These are phyloP conservation scores for Coniochaeta prunicola DNA, from an alignment of 2,329 filamentous ascomycete species.

Conservation along the genomic window DNA sequence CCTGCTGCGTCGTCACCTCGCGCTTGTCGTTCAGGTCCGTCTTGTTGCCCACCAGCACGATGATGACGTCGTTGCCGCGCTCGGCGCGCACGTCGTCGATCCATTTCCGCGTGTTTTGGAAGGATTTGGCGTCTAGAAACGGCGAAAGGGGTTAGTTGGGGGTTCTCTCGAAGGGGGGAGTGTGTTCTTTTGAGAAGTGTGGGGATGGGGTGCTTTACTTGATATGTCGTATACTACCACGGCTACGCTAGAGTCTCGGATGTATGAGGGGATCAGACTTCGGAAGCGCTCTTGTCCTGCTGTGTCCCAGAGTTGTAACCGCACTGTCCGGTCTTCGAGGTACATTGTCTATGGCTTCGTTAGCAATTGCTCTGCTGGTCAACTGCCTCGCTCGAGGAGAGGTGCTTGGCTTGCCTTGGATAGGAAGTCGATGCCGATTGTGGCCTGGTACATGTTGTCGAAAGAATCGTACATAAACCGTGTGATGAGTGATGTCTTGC, in stretches of 20 bases:
- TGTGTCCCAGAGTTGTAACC: slow-evolving; percentile 97
- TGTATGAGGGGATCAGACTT: slow-evolving; percentile 95
- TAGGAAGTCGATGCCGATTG: slow-evolving; percentile 98
- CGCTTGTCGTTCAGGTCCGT: slow-evolving; percentile 98
- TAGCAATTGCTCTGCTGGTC: not conserved
- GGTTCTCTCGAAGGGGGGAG: not conserved
- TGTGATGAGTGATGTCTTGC: slow-evolving; percentile 97
- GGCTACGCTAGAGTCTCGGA: slow-evolving; percentile 94
- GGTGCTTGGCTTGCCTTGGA: slow-evolving; percentile 63
- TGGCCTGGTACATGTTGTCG: slow-evolving; percentile 99
- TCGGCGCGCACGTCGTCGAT: slow-evolving; percentile 97
- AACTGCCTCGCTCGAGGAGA: not conserved
- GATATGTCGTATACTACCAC: slow-evolving; percentile 99
- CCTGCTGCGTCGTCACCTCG: slow-evolving; percentile 92
- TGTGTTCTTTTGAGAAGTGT: not conserved
- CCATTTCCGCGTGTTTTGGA: slow-evolving; percentile 99
- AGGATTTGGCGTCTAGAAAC: slow-evolving; percentile 73
- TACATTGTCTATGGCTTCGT: slow-evolving; percentile 73
- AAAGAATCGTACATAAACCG: slow-evolving; percentile 99
- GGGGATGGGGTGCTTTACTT: slow-evolving; percentile 40
- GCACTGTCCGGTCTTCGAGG: slow-evolving; percentile 94
- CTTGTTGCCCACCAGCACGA: slow-evolving; percentile 98
- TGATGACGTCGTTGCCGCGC: slow-evolving; percentile 96
- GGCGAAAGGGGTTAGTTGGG: slow-evolving; percentile 13
- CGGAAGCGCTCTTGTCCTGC: slow-evolving; percentile 96